Evolutionary conservation across 2,329 filamentous ascomycete genomes (phyloP), one percentile per base, ranked within the genome.

Genomic region (Chrysoporthe puriensis): DNA sequence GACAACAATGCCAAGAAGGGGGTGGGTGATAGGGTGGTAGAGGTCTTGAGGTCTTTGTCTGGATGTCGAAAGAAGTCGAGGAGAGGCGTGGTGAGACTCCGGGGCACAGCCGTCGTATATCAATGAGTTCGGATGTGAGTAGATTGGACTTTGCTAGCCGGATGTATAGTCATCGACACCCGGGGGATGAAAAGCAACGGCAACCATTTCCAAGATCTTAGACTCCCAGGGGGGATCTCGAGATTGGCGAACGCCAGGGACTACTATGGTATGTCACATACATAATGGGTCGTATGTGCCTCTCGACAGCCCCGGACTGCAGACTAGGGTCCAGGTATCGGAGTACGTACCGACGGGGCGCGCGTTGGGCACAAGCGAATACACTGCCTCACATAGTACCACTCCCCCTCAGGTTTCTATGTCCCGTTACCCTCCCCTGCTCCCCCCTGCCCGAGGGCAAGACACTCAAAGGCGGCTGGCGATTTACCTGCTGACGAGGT

Each of bases 71-170:
- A 60, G 40, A 61, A 59, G 57, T 42, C 62, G 57, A 61, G 54
- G 59, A 64, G 66, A 68, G 62, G 66, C 59, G 61, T 68, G 62
- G 16, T 68, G 62, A 70, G 63, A 67, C 61, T 46, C 62, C 57
- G 68, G 68, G 66, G 62, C 63, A 62, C 52, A 61, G 42, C 59
- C 42, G 63, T 58, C 63, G 46, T 69, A 65, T 69, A 68, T 70
- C 62, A 66, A 60, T 66, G 60, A 48, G 62, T 56, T 43, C 56
- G 32, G 65, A 61, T 54, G 58, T 42, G 48, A 44, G 58, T 64
- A 54, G 67, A 54, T 42, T 62, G 66, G 43, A 18, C 32, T 58
- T 58, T 54, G 67, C 61, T 62, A 57, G 26, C 26, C 63, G 54
- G 64, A 57, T 34, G 57, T 59, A 69, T 62, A 61, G 43, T 61